Base-by-base conservation (phyloP, 306 rosid species). In the Malus sieversii region DNA sequence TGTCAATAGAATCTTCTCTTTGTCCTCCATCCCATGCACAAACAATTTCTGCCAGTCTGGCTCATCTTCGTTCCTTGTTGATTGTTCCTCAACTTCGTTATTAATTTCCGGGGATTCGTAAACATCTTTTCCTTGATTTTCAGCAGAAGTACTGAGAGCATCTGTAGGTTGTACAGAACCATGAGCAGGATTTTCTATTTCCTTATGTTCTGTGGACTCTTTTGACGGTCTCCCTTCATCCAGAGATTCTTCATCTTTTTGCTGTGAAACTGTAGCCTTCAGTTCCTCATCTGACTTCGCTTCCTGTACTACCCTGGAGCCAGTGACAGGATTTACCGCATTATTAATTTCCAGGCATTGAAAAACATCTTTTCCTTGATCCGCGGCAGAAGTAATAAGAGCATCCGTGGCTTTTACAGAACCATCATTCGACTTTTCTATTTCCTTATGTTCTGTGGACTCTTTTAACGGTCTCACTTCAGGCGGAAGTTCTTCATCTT, bases 11-110 rank as follows among this genome's bases (percentile, higher is more conserved):
- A 75, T 76, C 75, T 83, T 87, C 78, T 96, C 98, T 79, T 83
- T 90, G 35, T 81, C 89, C 75, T 86, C 89, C 82, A 96, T 72
- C 81, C 98, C 99, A 66, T 71, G 79, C 75, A 79, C 58, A 75
- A 86, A 92, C 91, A 92, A 65, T 62, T 85, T 58, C 78, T 42
- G 87, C 99, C 97, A 92, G 79, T 96, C 88, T 76, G 89, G 99
- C 71, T 89, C 97, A 45, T 86, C 95, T 68, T 85, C 89, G 73
- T 72, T 40, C 67, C 32, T 18, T n/a, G 71, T 48, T 71, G 22
- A 73, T 60, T 66, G 63, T 61, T 81, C 84, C 74, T 44, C 66
- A 16, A 72, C 35, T 75, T 88, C 81, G 76, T 52, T 72, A 70
- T 80, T 48, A 44, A 60, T 78, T 44, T 42, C 72, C 13, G 4